These are phyloP conservation scores for Hypoxylon sp. DNA, from an alignment of 2,329 filamentous ascomycete species.

Conservation along the genomic window DNA sequence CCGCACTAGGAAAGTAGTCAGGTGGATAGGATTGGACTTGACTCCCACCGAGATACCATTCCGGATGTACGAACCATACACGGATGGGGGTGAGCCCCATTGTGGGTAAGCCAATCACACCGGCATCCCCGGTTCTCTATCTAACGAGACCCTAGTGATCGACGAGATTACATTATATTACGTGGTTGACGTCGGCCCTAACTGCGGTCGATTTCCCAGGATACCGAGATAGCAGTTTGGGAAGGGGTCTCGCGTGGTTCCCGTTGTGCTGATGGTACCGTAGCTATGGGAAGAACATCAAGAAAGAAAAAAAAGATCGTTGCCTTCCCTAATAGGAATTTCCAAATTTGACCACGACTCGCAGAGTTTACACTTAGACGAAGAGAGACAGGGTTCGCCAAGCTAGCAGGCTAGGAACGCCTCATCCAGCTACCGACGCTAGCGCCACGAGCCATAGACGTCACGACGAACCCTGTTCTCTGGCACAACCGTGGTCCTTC, in stretches of 20 bases:
- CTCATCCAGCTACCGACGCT: slow-evolving; percentile 40
- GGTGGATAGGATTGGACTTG: slow-evolving; percentile 33
- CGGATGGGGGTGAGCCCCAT: slow-evolving; percentile 31
- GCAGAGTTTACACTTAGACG: slow-evolving; percentile 1
- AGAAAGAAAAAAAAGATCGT: slow-evolving; percentile 16
- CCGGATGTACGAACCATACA: slow-evolving; percentile 30
- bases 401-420: slow-evolving; percentile 19
- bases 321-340: slow-evolving; percentile 20
- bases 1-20: slow-evolving; percentile 34
- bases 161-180: slow-evolving; percentile 41
- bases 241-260: slow-evolving; percentile 24
- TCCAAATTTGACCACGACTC: slow-evolving; percentile 16
- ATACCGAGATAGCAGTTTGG: slow-evolving; percentile 33
- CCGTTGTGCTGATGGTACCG: slow-evolving; percentile 23
- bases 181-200: slow-evolving; percentile 25
- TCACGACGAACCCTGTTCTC: slow-evolving; percentile 21
- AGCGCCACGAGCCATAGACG: slow-evolving; percentile 30
- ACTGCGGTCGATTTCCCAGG: slow-evolving; percentile 31
- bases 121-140: slow-evolving; percentile 33
- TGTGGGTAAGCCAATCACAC: slow-evolving; percentile 35
- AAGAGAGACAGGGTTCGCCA: background rate
- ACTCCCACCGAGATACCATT: slow-evolving; percentile 38
- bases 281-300: too few relatives aligned
- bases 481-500: slow-evolving; percentile 32
- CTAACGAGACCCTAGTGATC: slow-evolving; percentile 40